A percentile compares a stretch with the other conserved stretches of the same genome.
Evolutionary conservation across 148 eudicot genomes (phyloP).

Genomic region (Fallopia convolvulus): DNA sequence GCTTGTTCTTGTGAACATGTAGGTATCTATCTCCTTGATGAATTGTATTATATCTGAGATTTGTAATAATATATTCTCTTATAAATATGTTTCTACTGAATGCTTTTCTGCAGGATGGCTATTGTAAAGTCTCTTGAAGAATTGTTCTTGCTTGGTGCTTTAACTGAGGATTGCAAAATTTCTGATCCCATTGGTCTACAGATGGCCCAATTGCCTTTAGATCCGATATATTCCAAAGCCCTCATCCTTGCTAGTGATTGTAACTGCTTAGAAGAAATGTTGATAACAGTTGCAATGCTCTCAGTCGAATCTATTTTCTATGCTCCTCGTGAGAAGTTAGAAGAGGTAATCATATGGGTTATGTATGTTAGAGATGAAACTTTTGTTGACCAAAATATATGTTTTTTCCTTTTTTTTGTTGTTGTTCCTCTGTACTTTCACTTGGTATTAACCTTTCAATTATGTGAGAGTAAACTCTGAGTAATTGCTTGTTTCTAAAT

Average conservation of each 20-base stretch:
- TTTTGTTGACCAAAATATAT: too few species aligned
- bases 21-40: not conserved
- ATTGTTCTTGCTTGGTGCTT: constrained; percentile 75
- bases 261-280: constrained; percentile 91
- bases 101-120: constrained; percentile 49
- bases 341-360: constrained; percentile 47
- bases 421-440: not conserved
- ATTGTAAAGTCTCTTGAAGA: constrained; percentile 69
- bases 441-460: not conserved
- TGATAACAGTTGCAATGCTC: constrained; percentile 87
- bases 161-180: constrained; percentile 69
- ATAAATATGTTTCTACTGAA: not conserved
- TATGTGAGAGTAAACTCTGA: not conserved
- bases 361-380: not conserved
- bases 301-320: constrained; percentile 89
- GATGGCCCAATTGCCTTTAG: constrained; percentile 88
- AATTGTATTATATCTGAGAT: not conserved
- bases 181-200: constrained; percentile 84
- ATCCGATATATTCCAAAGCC: constrained; percentile 79
- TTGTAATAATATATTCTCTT: not conserved
- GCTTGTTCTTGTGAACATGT: not conserved
- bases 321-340: constrained; percentile 79
- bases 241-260: constrained; percentile 70
- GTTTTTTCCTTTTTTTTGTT: not conserved
- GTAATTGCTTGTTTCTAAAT: not conserved